Percentiles rank a stretch among this genome's conserved stretches.
phyloP scores from a whole-genome alignment of 805 yeast genomes.

The Wickerhamomyces silvicola region DNA sequence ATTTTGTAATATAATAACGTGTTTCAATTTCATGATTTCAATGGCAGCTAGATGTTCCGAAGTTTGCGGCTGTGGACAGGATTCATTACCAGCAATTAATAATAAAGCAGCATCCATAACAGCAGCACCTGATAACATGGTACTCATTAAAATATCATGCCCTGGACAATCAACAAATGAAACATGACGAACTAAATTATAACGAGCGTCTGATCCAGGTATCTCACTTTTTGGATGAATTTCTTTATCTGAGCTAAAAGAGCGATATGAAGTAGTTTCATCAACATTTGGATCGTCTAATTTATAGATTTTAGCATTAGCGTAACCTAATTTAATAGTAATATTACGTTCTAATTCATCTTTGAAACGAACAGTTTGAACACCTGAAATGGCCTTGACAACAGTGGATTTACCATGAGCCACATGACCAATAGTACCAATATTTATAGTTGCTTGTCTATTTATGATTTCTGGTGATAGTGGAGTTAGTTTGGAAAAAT shows the following conservation, averaged over 20 bases:
- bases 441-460: slow-evolving; percentile 98
- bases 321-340: slow-evolving; percentile 97
- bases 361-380: slow-evolving; percentile 98
- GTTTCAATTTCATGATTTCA: slow-evolving; percentile 97
- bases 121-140: slow-evolving; percentile 99
- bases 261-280: slow-evolving; percentile 91
- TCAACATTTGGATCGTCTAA: slow-evolving; percentile 82
- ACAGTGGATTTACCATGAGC: slow-evolving; percentile 95
- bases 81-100: slow-evolving; percentile 95
- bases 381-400: slow-evolving; percentile 95
- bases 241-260: slow-evolving; percentile 92
- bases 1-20: slow-evolving; percentile 92
- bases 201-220: slow-evolving; percentile 85
- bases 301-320: slow-evolving; percentile 96
- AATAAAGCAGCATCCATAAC: slow-evolving; percentile 99
- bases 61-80: slow-evolving; percentile 99
- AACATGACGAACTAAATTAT: slow-evolving; percentile 88
- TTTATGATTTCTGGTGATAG: slow-evolving; percentile 91
- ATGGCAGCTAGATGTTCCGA: slow-evolving; percentile 99
- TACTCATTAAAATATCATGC: slow-evolving; percentile 99
- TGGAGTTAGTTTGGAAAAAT: slow-evolving; percentile 75
- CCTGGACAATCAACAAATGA: slow-evolving; percentile 99
- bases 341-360: slow-evolving; percentile 98
- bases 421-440: slow-evolving; percentile 95
- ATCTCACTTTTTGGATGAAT: slow-evolving; percentile 88